These are phyloP conservation scores for Elaeis oleifera DNA, from an alignment of 202 grass and related monocot genomes.

Conservation along the genomic window DNA sequence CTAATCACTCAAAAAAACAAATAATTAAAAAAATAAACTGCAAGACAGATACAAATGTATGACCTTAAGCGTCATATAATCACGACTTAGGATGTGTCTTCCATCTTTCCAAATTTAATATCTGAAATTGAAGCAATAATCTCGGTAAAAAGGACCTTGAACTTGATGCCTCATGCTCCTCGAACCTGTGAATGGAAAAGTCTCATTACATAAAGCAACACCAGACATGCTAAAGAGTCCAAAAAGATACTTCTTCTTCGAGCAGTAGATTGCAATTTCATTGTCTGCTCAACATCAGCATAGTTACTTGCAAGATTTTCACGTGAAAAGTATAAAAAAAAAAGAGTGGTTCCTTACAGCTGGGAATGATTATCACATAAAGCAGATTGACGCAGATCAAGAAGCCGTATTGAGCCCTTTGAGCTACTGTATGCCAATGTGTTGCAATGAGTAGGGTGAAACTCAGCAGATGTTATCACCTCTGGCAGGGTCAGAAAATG, in stretches of 20 bases:
- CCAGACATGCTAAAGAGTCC: constrained; percentile 16
- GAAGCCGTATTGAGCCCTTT: constrained; percentile 84
- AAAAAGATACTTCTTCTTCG: constrained; percentile 11
- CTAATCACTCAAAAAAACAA: background rate
- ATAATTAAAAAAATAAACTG: background rate
- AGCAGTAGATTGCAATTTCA: constrained; percentile 3
- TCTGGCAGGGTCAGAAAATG: constrained; percentile 43
- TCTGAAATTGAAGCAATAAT: constrained; percentile 98
- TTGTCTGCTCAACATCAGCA: no score
- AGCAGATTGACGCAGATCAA: constrained; percentile 92
- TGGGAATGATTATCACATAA: constrained; percentile 82
- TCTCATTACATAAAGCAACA: constrained; percentile 7
- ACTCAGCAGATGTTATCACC: constrained; percentile 92
- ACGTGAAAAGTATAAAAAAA: background rate
- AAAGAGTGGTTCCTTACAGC: constrained; percentile 43
- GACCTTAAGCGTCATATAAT: constrained; percentile 96
- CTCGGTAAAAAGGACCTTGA: constrained; percentile 95
- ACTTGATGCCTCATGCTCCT: constrained; percentile 68
- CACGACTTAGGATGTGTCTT: constrained; percentile 81
- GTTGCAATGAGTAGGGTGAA: constrained; percentile 82
- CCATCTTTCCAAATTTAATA: constrained; percentile 84
- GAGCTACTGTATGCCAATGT: constrained; percentile 92
- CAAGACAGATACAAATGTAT: background rate
- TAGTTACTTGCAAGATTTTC: no score
- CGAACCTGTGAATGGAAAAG: constrained; percentile 48